Conservation (phyloP, 768 basidiomycete species). For the Kwoniella dejecticola region DNA sequence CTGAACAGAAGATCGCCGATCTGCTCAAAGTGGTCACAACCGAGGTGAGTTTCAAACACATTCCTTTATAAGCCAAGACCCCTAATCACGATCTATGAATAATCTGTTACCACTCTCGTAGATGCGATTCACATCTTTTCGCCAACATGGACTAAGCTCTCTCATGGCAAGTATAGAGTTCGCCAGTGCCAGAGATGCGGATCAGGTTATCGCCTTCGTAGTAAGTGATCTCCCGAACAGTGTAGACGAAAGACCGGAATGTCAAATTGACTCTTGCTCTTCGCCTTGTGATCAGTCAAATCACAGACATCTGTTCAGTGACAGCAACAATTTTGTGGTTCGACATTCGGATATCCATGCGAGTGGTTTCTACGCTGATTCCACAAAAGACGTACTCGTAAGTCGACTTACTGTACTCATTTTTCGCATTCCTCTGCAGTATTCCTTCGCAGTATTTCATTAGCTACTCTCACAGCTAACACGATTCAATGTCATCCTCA, state of each 20-base stretch:
- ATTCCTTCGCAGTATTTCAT: too few species aligned
- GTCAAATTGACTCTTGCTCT: too few species aligned
- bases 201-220: slow-evolving; percentile 3
- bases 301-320: not conserved
- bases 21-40: not conserved
- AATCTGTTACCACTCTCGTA: not conserved
- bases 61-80: too few species aligned
- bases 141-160: not conserved
- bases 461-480: too few species aligned
- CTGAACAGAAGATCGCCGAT: not conserved
- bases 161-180: slow-evolving; percentile 12
- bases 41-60: not conserved
- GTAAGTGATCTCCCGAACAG: slow-evolving; percentile 4
- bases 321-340: not conserved
- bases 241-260: too few species aligned
- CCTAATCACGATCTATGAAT: not conserved
- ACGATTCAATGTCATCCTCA: too few species aligned
- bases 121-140: slow-evolving; percentile 7
- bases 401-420: not conserved
- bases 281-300: too few species aligned
- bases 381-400: slow-evolving; percentile 12
- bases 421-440: not conserved
- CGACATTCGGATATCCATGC: slow-evolving; percentile 7
- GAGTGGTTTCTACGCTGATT: not conserved
- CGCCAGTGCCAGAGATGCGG: slow-evolving; percentile 4